Percentiles rank a stretch among this genome's conserved stretches.
phyloP scores from a whole-genome alignment of 352 stramenopile genomes.

The Pythium plurisporium region DNA sequence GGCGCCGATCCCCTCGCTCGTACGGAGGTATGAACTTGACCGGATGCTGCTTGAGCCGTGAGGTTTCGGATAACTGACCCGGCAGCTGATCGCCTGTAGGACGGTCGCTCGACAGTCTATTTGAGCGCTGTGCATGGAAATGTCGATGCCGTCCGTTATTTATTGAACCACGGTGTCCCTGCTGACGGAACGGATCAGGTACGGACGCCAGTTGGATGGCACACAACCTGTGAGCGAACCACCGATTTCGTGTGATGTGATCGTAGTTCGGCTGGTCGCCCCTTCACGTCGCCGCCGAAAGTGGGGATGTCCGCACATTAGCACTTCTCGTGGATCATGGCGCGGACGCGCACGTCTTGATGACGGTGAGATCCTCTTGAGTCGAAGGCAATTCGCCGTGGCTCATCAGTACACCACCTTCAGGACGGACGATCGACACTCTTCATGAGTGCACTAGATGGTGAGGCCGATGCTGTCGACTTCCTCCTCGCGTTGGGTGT shows the following conservation, averaged over 20 bases:
- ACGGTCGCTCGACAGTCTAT: neutral
- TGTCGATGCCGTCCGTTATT: neutral
- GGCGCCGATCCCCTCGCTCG: neutral
- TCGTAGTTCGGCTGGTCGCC: conserved; percentile 1
- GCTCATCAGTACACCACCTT: neutral
- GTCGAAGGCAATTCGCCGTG: no score
- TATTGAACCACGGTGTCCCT: neutral
- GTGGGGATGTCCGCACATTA: neutral
- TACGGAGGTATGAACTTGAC: neutral
- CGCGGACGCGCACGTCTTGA: neutral
- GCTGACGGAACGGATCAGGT: neutral
- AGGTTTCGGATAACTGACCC: neutral
- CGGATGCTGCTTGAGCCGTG: no score
- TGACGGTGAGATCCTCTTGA: neutral
- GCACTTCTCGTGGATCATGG: neutral
- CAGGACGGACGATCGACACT: neutral
- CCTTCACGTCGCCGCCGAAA: conserved; percentile 1
- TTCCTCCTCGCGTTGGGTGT: neutral
- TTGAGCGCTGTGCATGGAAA: neutral
- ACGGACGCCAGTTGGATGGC: no score
- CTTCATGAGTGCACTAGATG: neutral
- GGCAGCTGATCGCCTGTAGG: neutral
- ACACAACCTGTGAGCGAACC: neutral
- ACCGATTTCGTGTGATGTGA: neutral
- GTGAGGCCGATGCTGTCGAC: neutral